Conservation (phyloP, 139 green algal genomes). For the Pycnococcus provasolii region DNA sequence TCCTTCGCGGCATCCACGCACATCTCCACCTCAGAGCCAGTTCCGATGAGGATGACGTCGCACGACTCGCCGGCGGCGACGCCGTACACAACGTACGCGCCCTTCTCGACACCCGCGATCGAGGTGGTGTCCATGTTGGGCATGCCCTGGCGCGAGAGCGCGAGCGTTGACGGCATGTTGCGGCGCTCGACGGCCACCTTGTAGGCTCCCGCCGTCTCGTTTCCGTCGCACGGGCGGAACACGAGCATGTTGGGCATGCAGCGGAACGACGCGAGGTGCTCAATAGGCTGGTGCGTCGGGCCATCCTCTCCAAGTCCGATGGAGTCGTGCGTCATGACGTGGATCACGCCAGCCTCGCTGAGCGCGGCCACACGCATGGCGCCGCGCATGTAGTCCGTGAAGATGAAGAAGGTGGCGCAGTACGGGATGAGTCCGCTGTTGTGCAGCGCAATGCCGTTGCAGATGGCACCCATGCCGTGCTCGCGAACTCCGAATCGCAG, state of each 20-base stretch:
- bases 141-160: slow-evolving; percentile 92
- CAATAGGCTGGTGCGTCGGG: slow-evolving; percentile 96
- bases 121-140: slow-evolving; percentile 74
- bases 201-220: slow-evolving; percentile 90
- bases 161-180: slow-evolving; percentile 69
- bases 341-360: slow-evolving; percentile 74
- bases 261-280: slow-evolving; percentile 95
- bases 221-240: slow-evolving; percentile 84
- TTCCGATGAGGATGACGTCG: slow-evolving; percentile 89
- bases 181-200: slow-evolving; percentile 57
- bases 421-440: slow-evolving; percentile 83
- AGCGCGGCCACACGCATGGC: slow-evolving; percentile 92
- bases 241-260: slow-evolving; percentile 97
- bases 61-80: slow-evolving; percentile 42
- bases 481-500: slow-evolving; percentile 95
- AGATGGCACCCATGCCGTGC: slow-evolving; percentile 96
- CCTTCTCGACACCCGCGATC: slow-evolving; percentile 67
- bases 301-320: slow-evolving; percentile 99
- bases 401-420: slow-evolving; percentile 99
- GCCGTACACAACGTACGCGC: slow-evolving; percentile 76
- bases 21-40: slow-evolving; percentile 85
- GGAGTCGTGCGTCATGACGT: slow-evolving; percentile 99
- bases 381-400: slow-evolving; percentile 98
- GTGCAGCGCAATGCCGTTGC: slow-evolving; percentile 89
- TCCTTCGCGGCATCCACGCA: slow-evolving; percentile 67